Percentiles rank a stretch among this genome's conserved stretches.
Conservation (phyloP, 768 basidiomycete genomes). For the Russula griseocarnosa region DNA sequence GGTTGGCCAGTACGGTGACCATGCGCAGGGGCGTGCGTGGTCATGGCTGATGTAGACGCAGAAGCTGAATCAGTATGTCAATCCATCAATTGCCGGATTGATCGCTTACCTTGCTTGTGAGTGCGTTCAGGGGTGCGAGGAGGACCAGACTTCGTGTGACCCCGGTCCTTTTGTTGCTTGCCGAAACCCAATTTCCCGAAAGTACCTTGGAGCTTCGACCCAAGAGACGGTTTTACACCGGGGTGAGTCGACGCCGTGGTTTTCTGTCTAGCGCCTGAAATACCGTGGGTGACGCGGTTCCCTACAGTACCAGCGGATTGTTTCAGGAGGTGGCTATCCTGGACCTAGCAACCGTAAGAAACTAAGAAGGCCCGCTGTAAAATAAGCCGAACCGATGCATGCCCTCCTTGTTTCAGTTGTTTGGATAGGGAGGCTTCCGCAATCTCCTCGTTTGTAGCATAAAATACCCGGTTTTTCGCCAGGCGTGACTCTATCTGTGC, state of each 20-base stretch:
- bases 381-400: constrained; percentile 2
- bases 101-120: neutral
- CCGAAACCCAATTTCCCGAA: neutral
- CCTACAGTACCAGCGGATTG: constrained; percentile 8
- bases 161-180: constrained; percentile 8
- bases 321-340: constrained; percentile 9
- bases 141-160: neutral
- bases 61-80: neutral
- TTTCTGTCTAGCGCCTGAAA: constrained; percentile 5
- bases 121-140: neutral
- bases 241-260: neutral
- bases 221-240: neutral
- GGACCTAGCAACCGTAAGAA: neutral
- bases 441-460: neutral
- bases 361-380: too few relatives aligned
- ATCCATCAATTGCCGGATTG: neutral
- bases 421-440: constrained; percentile 6
- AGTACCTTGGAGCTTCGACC: constrained; percentile 4
- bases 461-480: neutral
- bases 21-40: neutral
- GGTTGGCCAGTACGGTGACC: neutral
- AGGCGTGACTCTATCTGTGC: constrained; percentile 11
- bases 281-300: constrained; percentile 3
- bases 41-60: neutral
- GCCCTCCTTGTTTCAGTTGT: constrained; percentile 6